Conservation (phyloP, 176 grass and related monocot species). For the Phoenix dactylifera region DNA sequence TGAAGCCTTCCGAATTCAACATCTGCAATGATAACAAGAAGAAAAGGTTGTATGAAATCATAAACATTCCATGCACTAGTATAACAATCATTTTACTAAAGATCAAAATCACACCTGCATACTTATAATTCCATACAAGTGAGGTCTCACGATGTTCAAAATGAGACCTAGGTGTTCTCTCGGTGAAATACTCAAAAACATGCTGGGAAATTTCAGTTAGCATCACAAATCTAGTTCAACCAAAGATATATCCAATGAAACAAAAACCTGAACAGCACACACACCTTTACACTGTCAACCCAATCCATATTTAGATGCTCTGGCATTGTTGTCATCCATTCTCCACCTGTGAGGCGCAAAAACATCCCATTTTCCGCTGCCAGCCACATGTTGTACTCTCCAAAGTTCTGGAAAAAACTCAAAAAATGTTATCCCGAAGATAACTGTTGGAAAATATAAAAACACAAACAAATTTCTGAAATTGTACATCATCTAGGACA, state of each 20-base stretch:
- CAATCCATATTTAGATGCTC: slow-evolving; percentile 99
- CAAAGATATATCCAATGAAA: slow-evolving; percentile 7
- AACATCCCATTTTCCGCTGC: slow-evolving; percentile 99
- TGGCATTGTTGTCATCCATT: slow-evolving; percentile 99
- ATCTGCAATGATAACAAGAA: slow-evolving; percentile 25
- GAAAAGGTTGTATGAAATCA: too few relatives aligned
- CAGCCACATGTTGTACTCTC: slow-evolving; percentile 96
- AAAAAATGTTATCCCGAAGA: not conserved
- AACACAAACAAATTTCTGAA: not conserved
- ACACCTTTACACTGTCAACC: slow-evolving; percentile 98
- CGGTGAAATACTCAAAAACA: slow-evolving; percentile 98
- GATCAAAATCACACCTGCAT: slow-evolving; percentile 46
- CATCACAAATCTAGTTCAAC: slow-evolving; percentile 13
- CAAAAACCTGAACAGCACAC: not conserved
- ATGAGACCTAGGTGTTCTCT: slow-evolving; percentile 95
- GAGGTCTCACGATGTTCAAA: slow-evolving; percentile 97
- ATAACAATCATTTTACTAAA: not conserved
- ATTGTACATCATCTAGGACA: slow-evolving; percentile 84
- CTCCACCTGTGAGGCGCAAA: slow-evolving; percentile 65
- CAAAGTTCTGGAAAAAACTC: slow-evolving; percentile 58
- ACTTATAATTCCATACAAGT: slow-evolving; percentile 99
- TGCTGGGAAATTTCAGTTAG: slow-evolving; percentile 43
- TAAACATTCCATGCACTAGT: too few relatives aligned
- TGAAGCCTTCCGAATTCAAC: slow-evolving; percentile 96
- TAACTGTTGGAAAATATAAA: too few relatives aligned